Conservation (phyloP, 257 asterid species). For the Solanum gandarillasii region DNA sequence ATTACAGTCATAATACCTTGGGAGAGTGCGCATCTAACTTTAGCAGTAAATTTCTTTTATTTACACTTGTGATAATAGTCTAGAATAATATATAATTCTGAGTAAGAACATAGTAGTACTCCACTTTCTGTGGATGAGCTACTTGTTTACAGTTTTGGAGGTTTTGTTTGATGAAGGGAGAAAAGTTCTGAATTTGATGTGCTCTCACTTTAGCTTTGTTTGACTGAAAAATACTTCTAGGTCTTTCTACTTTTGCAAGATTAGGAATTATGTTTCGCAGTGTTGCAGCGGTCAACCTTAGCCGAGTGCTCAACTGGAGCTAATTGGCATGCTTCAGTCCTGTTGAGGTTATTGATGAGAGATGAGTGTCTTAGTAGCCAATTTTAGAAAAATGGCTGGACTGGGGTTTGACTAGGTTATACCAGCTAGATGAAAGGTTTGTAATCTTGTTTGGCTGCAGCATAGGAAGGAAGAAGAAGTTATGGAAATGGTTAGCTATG, state of each 20-base stretch:
- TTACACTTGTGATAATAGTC: background rate
- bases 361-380: background rate
- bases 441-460: background rate
- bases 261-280: background rate
- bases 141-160: background rate
- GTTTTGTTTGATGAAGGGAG: background rate
- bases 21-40: background rate
- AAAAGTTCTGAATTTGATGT: background rate
- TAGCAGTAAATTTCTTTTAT: background rate
- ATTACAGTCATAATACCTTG: background rate
- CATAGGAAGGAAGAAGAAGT: background rate
- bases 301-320: background rate
- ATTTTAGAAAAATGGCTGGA: background rate
- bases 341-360: background rate
- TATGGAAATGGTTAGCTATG: background rate
- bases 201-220: background rate
- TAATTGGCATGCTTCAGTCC: background rate
- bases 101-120: background rate
- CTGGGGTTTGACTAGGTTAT: background rate
- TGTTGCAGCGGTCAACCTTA: background rate
- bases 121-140: background rate
- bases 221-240: background rate
- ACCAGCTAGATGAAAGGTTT: background rate
- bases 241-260: background rate
- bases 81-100: background rate